Percentiles rank a stretch among this genome's conserved stretches.
Evolutionary conservation across 345 rosid genomes (phyloP).

Genomic region (Boechera retrofracta): DNA sequence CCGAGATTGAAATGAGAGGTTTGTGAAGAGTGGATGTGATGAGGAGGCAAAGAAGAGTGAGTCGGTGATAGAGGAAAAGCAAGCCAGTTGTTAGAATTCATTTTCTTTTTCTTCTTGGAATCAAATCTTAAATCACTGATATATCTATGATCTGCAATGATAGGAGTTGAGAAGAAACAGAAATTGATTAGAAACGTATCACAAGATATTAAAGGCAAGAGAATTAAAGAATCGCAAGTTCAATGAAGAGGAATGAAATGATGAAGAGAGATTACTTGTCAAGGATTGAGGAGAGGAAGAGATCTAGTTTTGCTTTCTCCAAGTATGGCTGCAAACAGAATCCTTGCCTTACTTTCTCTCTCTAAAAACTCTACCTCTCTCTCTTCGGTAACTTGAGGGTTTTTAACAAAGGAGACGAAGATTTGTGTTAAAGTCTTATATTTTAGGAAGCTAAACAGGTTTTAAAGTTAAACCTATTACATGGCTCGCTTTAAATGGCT

Average conservation of each 20-base stretch:
- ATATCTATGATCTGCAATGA: conserved; percentile 31
- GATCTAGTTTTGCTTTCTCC: conserved; percentile 21
- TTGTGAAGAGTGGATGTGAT: conserved; percentile 76
- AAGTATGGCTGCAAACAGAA: conserved; percentile 38
- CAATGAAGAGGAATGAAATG: not conserved
- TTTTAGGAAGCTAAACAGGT: conserved; percentile 47
- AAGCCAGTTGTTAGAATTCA: conserved; percentile 99
- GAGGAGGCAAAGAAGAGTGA: conserved; percentile 70
- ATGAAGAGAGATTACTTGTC: conserved; percentile 28
- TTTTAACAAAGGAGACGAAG: conserved; percentile 44
- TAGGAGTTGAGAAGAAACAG: conserved; percentile 6
- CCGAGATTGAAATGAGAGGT: conserved; percentile 85
- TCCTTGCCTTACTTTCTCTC: conserved; percentile 31
- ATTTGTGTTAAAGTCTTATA: conserved; percentile 20
- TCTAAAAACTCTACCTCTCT: conserved; percentile 27
- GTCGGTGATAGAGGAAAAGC: conserved; percentile 92
- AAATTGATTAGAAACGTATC: conserved; percentile 1
- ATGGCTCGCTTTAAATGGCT: conserved; percentile 42
- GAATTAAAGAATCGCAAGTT: not conserved
- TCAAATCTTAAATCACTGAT: conserved; percentile 26
- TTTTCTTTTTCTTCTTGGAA: conserved; percentile 20
- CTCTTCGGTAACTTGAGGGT: conserved; percentile 39
- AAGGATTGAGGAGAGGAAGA: conserved; percentile 33
- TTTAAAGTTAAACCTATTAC: conserved; percentile 35
- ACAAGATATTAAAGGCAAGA: not conserved